Percentiles rank a stretch among this genome's conserved stretches.
These are phyloP conservation scores for Eucommia ulmoides DNA, from an alignment of 257 asterid species.

Conservation along the genomic window DNA sequence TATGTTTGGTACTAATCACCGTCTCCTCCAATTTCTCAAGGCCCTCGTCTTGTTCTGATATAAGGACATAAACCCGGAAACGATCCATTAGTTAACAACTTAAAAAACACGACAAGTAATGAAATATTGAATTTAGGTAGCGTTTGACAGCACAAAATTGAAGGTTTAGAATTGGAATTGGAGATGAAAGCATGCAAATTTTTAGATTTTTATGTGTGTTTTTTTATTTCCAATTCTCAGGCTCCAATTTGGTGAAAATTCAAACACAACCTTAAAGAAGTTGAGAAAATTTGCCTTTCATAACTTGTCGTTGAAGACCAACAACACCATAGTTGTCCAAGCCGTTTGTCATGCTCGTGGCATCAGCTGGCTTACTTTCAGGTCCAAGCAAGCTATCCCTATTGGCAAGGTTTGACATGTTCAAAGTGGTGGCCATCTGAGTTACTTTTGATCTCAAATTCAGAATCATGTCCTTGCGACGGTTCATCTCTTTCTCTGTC, in stretches of 20 bases:
- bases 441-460: slow-evolving; percentile 12
- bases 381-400: slow-evolving; percentile 21
- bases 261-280: neutral
- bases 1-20: slow-evolving; percentile 1
- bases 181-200: no score
- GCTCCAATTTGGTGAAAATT: no score
- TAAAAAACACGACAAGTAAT: neutral
- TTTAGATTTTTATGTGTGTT: no score
- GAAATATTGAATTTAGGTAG: neutral
- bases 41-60: slow-evolving; percentile 1
- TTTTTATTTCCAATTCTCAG: no score
- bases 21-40: slow-evolving; percentile 5
- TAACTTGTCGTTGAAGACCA: slow-evolving; percentile 18
- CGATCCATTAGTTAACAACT: neutral
- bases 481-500: slow-evolving; percentile 16
- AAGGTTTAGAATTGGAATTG: no score
- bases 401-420: slow-evolving; percentile 16
- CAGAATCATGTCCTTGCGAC: slow-evolving; percentile 14
- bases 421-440: slow-evolving; percentile 18
- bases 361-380: slow-evolving; percentile 16
- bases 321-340: slow-evolving; percentile 19
- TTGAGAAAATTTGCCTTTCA: slow-evolving; percentile 10
- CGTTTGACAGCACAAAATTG: no score
- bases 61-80: neutral
- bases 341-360: slow-evolving; percentile 12